Percentiles rank a stretch among this genome's conserved stretches.
phyloP scores from a whole-genome alignment of 306 rosid genomes.

The Canavalia gladiata region DNA sequence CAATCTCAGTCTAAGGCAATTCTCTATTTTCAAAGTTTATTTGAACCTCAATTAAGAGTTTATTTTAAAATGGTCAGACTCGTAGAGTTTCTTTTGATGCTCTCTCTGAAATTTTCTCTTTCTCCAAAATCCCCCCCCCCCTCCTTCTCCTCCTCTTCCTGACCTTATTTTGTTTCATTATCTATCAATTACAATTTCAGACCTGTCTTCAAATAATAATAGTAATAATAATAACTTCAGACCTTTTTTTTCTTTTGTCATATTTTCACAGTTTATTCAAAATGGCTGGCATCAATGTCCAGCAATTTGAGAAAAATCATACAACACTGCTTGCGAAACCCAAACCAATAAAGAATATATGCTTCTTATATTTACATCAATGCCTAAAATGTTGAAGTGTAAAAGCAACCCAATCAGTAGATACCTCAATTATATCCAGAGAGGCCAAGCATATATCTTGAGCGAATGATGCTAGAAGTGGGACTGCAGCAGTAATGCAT shows the following conservation, averaged over 20 bases:
- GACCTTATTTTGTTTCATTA: not conserved
- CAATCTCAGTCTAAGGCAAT: not conserved
- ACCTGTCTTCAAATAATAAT: no score
- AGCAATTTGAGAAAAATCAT: not conserved
- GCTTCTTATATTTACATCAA: conserved; percentile 26
- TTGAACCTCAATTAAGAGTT: not conserved
- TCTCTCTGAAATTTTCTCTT: not conserved
- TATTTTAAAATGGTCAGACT: not conserved
- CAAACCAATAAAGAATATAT: not conserved
- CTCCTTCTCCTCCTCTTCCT: not conserved
- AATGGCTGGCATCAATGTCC: conserved; percentile 35
- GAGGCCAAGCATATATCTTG: conserved; percentile 81
- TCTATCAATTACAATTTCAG: conserved; percentile 6
- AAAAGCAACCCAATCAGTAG: conserved; percentile 43
- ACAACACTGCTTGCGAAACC: not conserved
- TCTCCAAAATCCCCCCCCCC: not conserved
- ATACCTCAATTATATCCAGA: conserved; percentile 89
- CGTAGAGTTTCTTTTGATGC: not conserved
- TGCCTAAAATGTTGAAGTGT: conserved; percentile 8
- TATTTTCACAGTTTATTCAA: conserved; percentile 11
- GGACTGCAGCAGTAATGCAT: conserved; percentile 78
- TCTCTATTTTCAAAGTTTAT: conserved; percentile 3
- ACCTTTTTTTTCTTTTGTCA: not conserved
- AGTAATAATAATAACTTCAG: no score
- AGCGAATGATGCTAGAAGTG: conserved; percentile 76